Evolutionary conservation across 2,329 filamentous ascomycete genomes (phyloP).

Genomic region (Arthrobotrys entomopaga): DNA sequence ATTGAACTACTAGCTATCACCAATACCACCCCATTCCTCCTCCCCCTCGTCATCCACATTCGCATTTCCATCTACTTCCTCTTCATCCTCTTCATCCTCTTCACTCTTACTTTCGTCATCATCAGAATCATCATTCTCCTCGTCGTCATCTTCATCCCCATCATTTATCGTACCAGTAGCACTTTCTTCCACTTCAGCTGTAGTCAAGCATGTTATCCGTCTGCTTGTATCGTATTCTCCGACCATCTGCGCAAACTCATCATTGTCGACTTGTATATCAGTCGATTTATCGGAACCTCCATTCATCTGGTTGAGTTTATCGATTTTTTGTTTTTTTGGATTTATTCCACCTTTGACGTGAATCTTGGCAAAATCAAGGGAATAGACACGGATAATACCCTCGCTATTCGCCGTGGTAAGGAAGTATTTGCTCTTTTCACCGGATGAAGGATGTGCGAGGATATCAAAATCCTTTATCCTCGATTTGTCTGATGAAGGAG

Average conservation of each 20-base stretch:
- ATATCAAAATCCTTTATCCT: constrained; percentile 91
- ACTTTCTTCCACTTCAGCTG: constrained; percentile 46
- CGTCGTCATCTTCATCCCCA: constrained; percentile 13
- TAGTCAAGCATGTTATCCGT: constrained; percentile 46
- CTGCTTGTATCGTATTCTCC: constrained; percentile 44
- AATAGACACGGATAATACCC: constrained; percentile 83
- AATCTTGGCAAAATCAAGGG: constrained; percentile 62
- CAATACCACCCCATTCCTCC: constrained; percentile 42
- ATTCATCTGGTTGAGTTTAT: constrained; percentile 58
- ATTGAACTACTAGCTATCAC: constrained; percentile 1
- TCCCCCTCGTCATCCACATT: constrained; percentile 20
- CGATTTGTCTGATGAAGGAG: constrained; percentile 73
- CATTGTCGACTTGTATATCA: constrained; percentile 5
- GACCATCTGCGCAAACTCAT: constrained; percentile 30
- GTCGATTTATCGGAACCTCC: not conserved
- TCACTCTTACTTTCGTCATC: constrained; percentile 18
- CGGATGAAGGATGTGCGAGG: constrained; percentile 61
- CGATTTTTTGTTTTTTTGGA: constrained; percentile 62
- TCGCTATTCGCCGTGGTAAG: constrained; percentile 84
- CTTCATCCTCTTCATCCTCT: constrained; percentile 20
- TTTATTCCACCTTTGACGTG: constrained; percentile 58
- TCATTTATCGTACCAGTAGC: constrained; percentile 10
- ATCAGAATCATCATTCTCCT: constrained; percentile 19
- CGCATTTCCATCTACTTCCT: constrained; percentile 34
- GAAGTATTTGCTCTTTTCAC: constrained; percentile 65